These are phyloP conservation scores for Arachnopeziza araneosa DNA, from an alignment of 2,329 filamentous ascomycete species.

Conservation along the genomic window DNA sequence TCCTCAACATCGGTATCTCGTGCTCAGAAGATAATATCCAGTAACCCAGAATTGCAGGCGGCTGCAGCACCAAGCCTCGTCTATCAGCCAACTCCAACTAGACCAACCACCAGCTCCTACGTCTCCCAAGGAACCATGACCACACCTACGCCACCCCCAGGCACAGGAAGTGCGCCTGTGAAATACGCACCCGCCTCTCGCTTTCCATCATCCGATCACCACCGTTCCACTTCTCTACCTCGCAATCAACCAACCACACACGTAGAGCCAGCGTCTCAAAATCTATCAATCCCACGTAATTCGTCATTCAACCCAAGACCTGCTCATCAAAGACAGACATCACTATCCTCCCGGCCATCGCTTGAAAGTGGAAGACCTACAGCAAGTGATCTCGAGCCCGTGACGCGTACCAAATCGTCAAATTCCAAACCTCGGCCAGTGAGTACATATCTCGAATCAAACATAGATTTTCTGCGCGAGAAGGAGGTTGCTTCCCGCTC, in stretches of 20 bases:
- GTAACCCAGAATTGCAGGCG: slow-evolving; percentile 52
- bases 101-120: slow-evolving; percentile 39
- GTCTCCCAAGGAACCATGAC: slow-evolving; percentile 81
- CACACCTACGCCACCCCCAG: slow-evolving; percentile 42
- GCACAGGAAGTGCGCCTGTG: slow-evolving; percentile 15
- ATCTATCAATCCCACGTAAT: slow-evolving; percentile 17
- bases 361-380: slow-evolving; percentile 65
- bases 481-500: slow-evolving; percentile 46
- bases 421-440: slow-evolving; percentile 64
- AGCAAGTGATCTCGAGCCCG: slow-evolving; percentile 53
- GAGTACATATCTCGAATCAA: slow-evolving; percentile 79
- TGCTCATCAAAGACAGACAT: slow-evolving; percentile 37
- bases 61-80: slow-evolving; percentile 34
- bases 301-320: slow-evolving; percentile 33
- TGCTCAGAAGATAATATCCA: slow-evolving; percentile 59
- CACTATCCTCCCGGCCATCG: slow-evolving; percentile 58
- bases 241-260: slow-evolving; percentile 22
- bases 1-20: slow-evolving; percentile 42
- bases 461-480: slow-evolving; percentile 76
- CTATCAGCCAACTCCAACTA: slow-evolving; percentile 28
- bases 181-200: slow-evolving; percentile 19
- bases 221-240: slow-evolving; percentile 48
- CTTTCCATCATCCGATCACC: slow-evolving; percentile 31
- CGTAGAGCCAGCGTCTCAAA: slow-evolving; percentile 20
- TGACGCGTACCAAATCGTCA: slow-evolving; percentile 60